Base-by-base conservation (phyloP, 148 eudicot genomes). In the Mesembryanthemum crystallinum region DNA sequence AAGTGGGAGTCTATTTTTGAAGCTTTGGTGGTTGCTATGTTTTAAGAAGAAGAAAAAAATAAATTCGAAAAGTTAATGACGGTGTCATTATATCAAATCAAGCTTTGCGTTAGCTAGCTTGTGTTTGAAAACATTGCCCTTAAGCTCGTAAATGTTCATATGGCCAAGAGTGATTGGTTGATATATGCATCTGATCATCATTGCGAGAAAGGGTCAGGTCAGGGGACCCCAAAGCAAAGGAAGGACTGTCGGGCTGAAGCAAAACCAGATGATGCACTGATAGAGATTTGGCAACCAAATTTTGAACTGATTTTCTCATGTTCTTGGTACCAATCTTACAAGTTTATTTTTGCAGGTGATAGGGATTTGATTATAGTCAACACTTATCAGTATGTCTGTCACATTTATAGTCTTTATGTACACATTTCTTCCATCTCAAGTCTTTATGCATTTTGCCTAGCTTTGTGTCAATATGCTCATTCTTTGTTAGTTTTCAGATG, bases 1-100 rank as follows among this genome's bases (percentile, higher is more conserved):
- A 47, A 75, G 82, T 80, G 82, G 74, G 77, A 73, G 82, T 67
- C 78, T 58, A 37, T 49, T 66, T n/a, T 30, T 73, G 74, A 79
- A 73, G 69, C 78, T 27, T 73, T 77, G 65, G 65, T 42, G 57
- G 58, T 79, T 73, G 37, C 32, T 63, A 68, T 58, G 78, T 35
- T 67, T 67, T 54, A 73, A 49, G 45, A 39, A 21, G 62, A 62
- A 55, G 42, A 67, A 75, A 66, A 11, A 37, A 58, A 8, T 2
- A 24, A 64, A 6, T 72, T 72, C 42, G 29, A 29, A 58, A 73
- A 30, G 77, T 59, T 52, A 73, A 39, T 28, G 67, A 58, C 39
- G 64, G 71, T 27, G 43, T 58, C 49, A 73, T 52, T 57, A 78
- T n/a, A 78, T 78, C 81, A 78, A 78, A 72, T 78, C 76, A 78